Base-by-base conservation (phyloP, 768 basidiomycete species). In the Trametes punicea region DNA sequence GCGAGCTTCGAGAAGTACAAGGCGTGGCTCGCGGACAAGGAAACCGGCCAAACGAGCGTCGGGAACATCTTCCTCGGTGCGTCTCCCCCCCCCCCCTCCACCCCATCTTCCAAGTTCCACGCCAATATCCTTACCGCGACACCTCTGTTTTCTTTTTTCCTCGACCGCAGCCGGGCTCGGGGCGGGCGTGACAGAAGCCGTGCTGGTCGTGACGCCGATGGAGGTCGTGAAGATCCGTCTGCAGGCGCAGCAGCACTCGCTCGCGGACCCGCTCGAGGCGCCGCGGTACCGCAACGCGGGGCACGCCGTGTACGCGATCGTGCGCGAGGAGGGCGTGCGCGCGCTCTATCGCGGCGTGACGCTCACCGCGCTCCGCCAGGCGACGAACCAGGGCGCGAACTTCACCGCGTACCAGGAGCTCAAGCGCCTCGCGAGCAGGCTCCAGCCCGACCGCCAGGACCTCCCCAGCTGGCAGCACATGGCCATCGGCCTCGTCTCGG, bases 171-270 rank as follows among this genome's bases (percentile, higher is more conserved):
- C 96, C 65, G 97, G 97, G 60, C 77, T 99, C 26, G 93, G 87
- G 41, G 96, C 97, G 4, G 97, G 97, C 23, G 87, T 87, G n/a
- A 90, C 93, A 0, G 97, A 98, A 73, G 97, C 95, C 2, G 83
- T 99, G 16, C 78, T 84, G 15, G 93, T 99, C 41, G 97, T 99
- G 10, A 96, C 90, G 41, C 97, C 97, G 0, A 98, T 99, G 97
- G 97, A 99, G 69, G 97, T 98, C 18, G 91, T 99, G 69, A 98
- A 98, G 79, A 98, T 99, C 68, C 84, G 97, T 25, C 75, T 99
- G 65, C 97, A 99, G 73, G 96, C 97, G 3, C 97, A 99, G 67
- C 88, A 90, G 67, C 97, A 98, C 71, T 98, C 96, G 20, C 78
- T 99, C 45, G 92, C 94, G 6, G 97, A 99, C 71, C 97, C 97